These are phyloP conservation scores for Angomonas deanei DNA, from an alignment of 208 protist species.

Conservation along the genomic window DNA sequence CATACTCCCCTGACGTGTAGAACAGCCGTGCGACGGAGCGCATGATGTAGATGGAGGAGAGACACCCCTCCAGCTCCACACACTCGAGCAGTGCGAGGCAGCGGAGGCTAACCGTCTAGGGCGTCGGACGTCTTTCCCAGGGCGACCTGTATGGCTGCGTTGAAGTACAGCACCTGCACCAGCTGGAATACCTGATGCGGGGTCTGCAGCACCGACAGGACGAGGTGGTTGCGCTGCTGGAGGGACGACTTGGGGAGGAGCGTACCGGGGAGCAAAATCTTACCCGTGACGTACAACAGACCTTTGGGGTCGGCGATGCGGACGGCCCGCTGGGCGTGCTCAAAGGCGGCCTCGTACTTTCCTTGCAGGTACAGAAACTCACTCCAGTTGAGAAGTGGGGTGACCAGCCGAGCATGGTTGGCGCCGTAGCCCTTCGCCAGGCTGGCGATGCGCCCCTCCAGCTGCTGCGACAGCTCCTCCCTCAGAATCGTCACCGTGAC, in stretches of 20 bases:
- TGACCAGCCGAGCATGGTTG: conserved; percentile 23
- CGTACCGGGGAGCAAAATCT: conserved; percentile 37
- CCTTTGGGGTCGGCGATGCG: conserved; percentile 49
- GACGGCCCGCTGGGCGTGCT: conserved; percentile 28
- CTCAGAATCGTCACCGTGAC: conserved; percentile 24
- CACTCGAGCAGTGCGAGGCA: conserved; percentile 44
- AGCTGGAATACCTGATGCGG: conserved; percentile 8
- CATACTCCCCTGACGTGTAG: conserved; percentile 36
- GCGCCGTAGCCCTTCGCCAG: conserved; percentile 15
- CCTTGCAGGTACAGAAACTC: conserved; percentile 44
- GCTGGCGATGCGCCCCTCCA: conserved; percentile 18
- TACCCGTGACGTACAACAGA: conserved; percentile 29
- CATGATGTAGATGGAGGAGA: conserved; percentile 27
- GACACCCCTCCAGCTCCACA: conserved; percentile 19
- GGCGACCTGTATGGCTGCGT: conserved; percentile 39
- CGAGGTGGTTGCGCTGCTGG: conserved; percentile 17
- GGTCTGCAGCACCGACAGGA: conserved; percentile 12
- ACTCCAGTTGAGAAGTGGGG: conserved; percentile 39
- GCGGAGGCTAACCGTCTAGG: conserved; percentile 33
- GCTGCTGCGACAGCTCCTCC: conserved; percentile 12
- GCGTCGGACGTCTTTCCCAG: conserved; percentile 21
- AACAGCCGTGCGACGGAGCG: conserved; percentile 34
- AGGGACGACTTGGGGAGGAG: conserved; percentile 19
- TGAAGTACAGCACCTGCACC: conserved; percentile 21
- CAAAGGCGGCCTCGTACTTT: conserved; percentile 19